Evolutionary conservation across 768 basidiomycete genomes (phyloP).

Genomic region (Symmetrospora coprosmae): DNA sequence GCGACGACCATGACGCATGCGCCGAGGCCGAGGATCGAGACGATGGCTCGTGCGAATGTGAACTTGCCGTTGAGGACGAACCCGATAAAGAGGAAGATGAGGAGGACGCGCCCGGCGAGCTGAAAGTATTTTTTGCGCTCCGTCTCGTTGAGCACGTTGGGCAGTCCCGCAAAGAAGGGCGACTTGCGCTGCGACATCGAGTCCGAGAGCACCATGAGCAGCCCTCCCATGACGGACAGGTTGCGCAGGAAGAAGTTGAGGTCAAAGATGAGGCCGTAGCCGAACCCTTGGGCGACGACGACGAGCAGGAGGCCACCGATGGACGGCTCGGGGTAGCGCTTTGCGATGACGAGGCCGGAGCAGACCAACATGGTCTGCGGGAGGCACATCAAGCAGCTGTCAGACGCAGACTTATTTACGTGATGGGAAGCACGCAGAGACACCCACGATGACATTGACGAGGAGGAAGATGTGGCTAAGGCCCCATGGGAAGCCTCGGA

Average conservation of each 20-base stretch:
- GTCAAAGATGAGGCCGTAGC: conserved; percentile 98
- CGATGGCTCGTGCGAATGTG: conserved; percentile 68
- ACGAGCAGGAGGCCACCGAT: conserved; percentile 79
- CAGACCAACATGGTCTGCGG: conserved; percentile 70
- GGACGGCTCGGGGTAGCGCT: conserved; percentile 73
- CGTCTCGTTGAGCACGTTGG: conserved; percentile 64
- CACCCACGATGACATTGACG: conserved; percentile 73
- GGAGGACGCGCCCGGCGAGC: conserved; percentile 84
- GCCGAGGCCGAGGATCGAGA: conserved; percentile 75
- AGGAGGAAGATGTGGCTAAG: conserved; percentile 83
- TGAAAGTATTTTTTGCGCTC: conserved; percentile 97
- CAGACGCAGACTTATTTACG: background rate
- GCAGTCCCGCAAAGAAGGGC: conserved; percentile 76
- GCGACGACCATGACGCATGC: conserved; percentile 93
- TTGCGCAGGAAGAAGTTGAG: conserved; percentile 99
- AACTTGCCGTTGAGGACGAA: conserved; percentile 89
- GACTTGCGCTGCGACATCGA: conserved; percentile 69
- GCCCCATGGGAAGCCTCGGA: conserved; percentile 90
- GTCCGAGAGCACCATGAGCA: conserved; percentile 98
- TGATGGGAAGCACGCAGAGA: background rate
- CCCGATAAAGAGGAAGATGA: conserved; percentile 98
- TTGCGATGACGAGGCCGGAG: conserved; percentile 71
- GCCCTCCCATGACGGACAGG: conserved; percentile 88
- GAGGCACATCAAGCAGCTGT: background rate
- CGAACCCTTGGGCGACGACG: conserved; percentile 88